Evolutionary conservation across 2,329 filamentous ascomycete species (phyloP).

Genomic region (Verticillium alfalfae): DNA sequence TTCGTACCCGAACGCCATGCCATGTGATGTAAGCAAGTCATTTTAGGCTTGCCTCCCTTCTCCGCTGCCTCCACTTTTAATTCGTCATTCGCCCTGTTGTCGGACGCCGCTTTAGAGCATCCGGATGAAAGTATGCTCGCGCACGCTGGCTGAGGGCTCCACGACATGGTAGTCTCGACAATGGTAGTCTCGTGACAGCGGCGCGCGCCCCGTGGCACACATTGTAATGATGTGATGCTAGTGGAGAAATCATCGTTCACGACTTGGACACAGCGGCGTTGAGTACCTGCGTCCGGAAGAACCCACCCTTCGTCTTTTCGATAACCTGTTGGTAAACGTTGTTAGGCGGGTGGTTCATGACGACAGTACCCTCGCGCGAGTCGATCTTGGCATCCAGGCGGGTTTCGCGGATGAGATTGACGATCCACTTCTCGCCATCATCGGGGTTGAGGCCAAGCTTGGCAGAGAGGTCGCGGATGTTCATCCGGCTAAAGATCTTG

Average conservation of each 20-base stretch:
- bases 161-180: neutral
- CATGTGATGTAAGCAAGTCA: constrained; percentile 10
- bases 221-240: neutral
- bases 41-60: constrained; percentile 1
- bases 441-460: constrained; percentile 88
- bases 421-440: constrained; percentile 99
- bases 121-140: neutral
- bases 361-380: constrained; percentile 95
- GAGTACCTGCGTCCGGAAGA: constrained; percentile 96
- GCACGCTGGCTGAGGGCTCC: neutral
- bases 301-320: constrained; percentile 96
- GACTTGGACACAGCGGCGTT: constrained; percentile 59
- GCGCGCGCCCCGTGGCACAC: neutral
- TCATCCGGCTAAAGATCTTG: constrained; percentile 98
- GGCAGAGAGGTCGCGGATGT: constrained; percentile 92
- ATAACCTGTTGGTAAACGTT: constrained; percentile 99
- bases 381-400: constrained; percentile 98
- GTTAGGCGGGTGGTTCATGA: constrained; percentile 99
- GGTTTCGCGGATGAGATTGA: constrained; percentile 97
- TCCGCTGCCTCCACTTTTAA: neutral
- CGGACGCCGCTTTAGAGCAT: neutral
- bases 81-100: neutral
- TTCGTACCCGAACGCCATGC: constrained; percentile 13
- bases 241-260: neutral
- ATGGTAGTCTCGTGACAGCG: neutral